Conservation (phyloP, 768 basidiomycete genomes). For the Amanita exitialis region DNA sequence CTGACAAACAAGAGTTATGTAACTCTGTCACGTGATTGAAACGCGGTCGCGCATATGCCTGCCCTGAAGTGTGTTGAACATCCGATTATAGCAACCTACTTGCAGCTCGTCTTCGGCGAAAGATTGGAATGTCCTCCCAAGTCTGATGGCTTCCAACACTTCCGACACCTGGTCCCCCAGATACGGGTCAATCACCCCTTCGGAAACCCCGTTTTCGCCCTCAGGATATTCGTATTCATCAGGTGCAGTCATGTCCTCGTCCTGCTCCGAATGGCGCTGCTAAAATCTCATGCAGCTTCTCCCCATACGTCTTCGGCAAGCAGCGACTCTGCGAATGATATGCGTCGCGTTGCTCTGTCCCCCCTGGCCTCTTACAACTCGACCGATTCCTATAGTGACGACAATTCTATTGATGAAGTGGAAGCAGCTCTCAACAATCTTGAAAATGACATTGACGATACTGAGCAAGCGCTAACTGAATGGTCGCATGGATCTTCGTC, state of each 20-base stretch:
- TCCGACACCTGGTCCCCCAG: constrained; percentile 51
- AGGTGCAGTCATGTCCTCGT: constrained; percentile 32
- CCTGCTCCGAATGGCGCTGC: background rate
- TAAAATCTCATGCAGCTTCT: constrained; percentile 22
- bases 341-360: constrained; percentile 47
- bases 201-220: constrained; percentile 47
- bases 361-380: constrained; percentile 31
- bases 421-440: constrained; percentile 58
- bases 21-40: constrained; percentile 12
- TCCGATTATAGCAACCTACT: constrained; percentile 6
- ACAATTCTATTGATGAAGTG: constrained; percentile 61
- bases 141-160: constrained; percentile 27
- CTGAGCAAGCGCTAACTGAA: constrained; percentile 54
- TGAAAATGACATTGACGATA: constrained; percentile 56
- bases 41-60: constrained; percentile 17
- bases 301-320: constrained; percentile 39
- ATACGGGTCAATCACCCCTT: constrained; percentile 45
- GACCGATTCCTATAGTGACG: constrained; percentile 35
- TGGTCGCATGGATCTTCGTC: constrained; percentile 47
- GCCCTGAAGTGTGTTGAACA: constrained; percentile 19
- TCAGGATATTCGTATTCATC: constrained; percentile 51
- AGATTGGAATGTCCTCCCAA: constrained; percentile 7
- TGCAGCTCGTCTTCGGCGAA: constrained; percentile 1
- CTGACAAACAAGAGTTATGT: background rate
- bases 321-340: constrained; percentile 34